These are phyloP conservation scores for Clarireedia homoeocarpa DNA, from an alignment of 2,329 filamentous ascomycete species.

Conservation along the genomic window DNA sequence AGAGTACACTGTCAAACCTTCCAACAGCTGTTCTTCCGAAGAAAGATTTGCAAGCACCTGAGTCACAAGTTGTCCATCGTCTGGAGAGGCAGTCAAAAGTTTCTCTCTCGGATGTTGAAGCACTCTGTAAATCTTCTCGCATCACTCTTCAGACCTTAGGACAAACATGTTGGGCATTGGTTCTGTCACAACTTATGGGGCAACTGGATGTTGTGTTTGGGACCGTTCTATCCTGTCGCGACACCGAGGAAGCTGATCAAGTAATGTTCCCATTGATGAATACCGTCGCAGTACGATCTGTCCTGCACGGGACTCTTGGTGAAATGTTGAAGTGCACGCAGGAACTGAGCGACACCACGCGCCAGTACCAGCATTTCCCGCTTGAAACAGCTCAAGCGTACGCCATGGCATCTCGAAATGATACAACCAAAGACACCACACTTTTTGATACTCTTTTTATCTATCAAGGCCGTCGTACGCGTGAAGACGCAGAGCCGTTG, in stretches of 20 bases:
- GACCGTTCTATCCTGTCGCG: conserved; percentile 76
- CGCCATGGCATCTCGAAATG: conserved; percentile 30
- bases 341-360: conserved; percentile 55
- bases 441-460: conserved; percentile 61
- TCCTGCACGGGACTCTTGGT: conserved; percentile 59
- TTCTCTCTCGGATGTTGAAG: conserved; percentile 34
- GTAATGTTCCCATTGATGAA: conserved; percentile 90
- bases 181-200: conserved; percentile 54
- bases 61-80: conserved; percentile 29
- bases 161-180: conserved; percentile 67
- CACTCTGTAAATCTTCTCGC: conserved; percentile 56
- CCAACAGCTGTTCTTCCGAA: conserved; percentile 34
- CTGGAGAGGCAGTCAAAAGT: conserved; percentile 39
- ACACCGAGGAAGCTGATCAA: conserved; percentile 57
- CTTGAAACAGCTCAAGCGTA: conserved; percentile 59
- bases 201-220: conserved; percentile 75
- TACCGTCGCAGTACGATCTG: conserved; percentile 66
- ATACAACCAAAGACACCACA: conserved; percentile 26
- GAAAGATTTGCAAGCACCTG: conserved; percentile 14
- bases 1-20: conserved; percentile 51
- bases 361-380: conserved; percentile 70
- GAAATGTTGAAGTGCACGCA: conserved; percentile 69
- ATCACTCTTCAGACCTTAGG: conserved; percentile 72
- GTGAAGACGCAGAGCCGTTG: conserved; percentile 8
- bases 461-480: conserved; percentile 46